phyloP scores from a whole-genome alignment of 768 basidiomycete species.

The Rhizopogon vesiculosus region DNA sequence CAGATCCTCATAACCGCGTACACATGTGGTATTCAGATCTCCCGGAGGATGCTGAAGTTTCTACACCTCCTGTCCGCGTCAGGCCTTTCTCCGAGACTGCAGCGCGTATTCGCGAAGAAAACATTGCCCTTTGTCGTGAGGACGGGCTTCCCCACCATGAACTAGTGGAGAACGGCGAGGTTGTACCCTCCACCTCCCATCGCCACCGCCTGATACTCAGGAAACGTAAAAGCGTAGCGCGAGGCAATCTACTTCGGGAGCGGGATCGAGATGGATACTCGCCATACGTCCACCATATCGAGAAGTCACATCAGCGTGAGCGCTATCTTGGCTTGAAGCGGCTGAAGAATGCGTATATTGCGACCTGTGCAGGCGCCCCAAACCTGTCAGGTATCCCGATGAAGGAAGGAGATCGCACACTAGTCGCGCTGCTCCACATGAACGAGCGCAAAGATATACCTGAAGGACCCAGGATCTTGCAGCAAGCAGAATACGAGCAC shows the following conservation, averaged over 20 bases:
- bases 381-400: not conserved
- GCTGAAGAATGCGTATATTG: slow-evolving; percentile 25
- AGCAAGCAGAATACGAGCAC: slow-evolving; percentile 17
- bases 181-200: not conserved
- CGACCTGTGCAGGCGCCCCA: slow-evolving; percentile 15
- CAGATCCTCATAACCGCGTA: not conserved
- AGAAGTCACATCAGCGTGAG: slow-evolving; percentile 19
- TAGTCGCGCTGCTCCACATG: not conserved
- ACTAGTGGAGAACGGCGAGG: not conserved
- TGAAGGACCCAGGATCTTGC: slow-evolving; percentile 15
- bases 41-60: not conserved
- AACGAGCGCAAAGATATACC: slow-evolving; percentile 5
- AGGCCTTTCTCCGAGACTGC: not conserved
- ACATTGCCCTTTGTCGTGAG: not conserved
- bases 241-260: slow-evolving; percentile 3
- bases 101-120: slow-evolving; percentile 10
- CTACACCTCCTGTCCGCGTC: not conserved
- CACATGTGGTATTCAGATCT: slow-evolving; percentile 9
- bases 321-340: slow-evolving; percentile 22
- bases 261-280: slow-evolving; percentile 18
- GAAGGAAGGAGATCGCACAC: slow-evolving; percentile 6
- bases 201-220: slow-evolving; percentile 3
- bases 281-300: slow-evolving; percentile 18
- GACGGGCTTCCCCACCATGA: not conserved
- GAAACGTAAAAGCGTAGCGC: slow-evolving; percentile 6